Evolutionary conservation across 2,329 filamentous ascomycete genomes (phyloP).

Genomic region (Verticillium isaacii): DNA sequence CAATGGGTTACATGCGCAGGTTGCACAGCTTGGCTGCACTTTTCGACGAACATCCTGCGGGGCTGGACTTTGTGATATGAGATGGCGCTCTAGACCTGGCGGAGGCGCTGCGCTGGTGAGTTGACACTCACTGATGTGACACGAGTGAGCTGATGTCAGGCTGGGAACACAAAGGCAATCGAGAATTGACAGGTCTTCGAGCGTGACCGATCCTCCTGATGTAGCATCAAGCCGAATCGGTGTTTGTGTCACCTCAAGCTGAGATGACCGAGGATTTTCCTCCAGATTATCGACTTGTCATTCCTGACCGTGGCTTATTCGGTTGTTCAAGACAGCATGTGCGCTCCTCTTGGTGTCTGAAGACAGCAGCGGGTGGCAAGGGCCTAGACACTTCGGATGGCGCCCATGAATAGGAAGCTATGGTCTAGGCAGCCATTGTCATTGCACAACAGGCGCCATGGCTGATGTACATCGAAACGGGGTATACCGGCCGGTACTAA

Average conservation of each 20-base stretch:
- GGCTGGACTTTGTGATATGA: background rate
- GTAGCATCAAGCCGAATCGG: too few species aligned
- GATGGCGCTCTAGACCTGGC: background rate
- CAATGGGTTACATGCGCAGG: background rate
- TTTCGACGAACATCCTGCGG: background rate
- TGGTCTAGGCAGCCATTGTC: too few species aligned
- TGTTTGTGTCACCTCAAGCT: background rate
- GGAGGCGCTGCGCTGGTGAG: background rate
- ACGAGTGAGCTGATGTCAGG: background rate
- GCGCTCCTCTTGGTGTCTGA: background rate
- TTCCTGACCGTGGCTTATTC: background rate
- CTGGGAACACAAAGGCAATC: background rate
- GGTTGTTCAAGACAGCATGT: background rate
- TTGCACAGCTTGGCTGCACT: background rate
- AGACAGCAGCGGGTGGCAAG: background rate
- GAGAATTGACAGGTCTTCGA: background rate
- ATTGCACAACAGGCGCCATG: too few species aligned
- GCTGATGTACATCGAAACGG: too few species aligned
- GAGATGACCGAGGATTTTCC: too few species aligned
- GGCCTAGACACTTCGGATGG: background rate
- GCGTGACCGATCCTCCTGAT: too few species aligned
- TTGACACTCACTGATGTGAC: background rate
- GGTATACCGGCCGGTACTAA: too few species aligned
- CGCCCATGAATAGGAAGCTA: background rate
- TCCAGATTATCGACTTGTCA: too few species aligned